Percentiles rank a stretch among this genome's conserved stretches.
Evolutionary conservation across 2,329 filamentous ascomycete genomes (phyloP).

Genomic region (Claviceps arundinis): DNA sequence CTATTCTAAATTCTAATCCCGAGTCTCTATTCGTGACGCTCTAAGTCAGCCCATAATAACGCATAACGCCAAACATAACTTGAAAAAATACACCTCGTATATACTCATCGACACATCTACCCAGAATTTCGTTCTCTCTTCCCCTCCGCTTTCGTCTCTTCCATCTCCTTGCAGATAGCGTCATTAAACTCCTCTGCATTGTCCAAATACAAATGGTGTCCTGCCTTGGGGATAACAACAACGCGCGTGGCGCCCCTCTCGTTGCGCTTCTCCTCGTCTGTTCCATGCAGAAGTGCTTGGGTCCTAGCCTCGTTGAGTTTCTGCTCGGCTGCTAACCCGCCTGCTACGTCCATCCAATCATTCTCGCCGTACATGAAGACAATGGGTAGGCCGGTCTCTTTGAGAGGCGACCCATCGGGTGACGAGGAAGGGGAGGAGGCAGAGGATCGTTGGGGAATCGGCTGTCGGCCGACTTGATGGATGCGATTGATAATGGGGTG

Average conservation of each 20-base stretch:
- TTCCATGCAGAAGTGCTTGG: constrained; percentile 46
- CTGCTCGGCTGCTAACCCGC: constrained; percentile 67
- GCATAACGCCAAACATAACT: too few species aligned
- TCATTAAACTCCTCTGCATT: constrained; percentile 46
- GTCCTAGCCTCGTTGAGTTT: constrained; percentile 58
- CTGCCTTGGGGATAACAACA: constrained; percentile 52
- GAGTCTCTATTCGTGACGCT: too few species aligned
- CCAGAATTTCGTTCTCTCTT: background rate
- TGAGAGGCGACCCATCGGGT: constrained; percentile 6
- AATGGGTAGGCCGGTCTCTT: constrained; percentile 61
- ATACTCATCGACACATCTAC: background rate
- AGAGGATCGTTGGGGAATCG: constrained; percentile 19
- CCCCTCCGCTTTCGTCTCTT: constrained; percentile 28
- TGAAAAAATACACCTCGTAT: too few species aligned
- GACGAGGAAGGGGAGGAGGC: constrained; percentile 7
- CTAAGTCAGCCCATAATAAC: too few species aligned
- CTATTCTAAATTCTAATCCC: too few species aligned
- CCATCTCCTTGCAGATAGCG: constrained; percentile 38
- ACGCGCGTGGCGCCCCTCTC: constrained; percentile 80
- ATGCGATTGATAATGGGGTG: constrained; percentile 80
- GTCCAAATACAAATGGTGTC: constrained; percentile 47
- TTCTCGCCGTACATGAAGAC: constrained; percentile 95
- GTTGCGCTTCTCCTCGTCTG: constrained; percentile 49
- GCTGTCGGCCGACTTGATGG: constrained; percentile 70
- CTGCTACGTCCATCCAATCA: constrained; percentile 96